Evolutionary conservation across 768 basidiomycete genomes (phyloP).

Genomic region (Infundibulicybe gibba): DNA sequence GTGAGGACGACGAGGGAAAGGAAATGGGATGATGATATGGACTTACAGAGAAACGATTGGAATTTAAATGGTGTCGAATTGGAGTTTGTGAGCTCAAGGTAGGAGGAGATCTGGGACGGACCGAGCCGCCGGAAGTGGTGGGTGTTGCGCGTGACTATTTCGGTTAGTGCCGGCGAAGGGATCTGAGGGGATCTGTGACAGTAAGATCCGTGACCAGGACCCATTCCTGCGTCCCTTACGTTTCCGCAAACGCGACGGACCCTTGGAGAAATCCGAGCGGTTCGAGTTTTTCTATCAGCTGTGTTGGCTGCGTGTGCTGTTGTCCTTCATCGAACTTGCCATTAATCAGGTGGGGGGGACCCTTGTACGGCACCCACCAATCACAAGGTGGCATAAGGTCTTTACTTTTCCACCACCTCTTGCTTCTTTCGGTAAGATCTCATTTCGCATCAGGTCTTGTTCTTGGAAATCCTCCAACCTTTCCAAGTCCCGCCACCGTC

Average conservation of each 20-base stretch:
- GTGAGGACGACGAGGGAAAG: conserved; percentile 9
- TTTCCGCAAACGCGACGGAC: too few relatives aligned
- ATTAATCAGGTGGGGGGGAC: too few relatives aligned
- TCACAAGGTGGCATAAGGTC: too few relatives aligned
- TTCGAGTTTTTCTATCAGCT: too few relatives aligned
- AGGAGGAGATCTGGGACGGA: conserved; percentile 16
- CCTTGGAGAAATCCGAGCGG: too few relatives aligned
- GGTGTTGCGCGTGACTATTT: conserved; percentile 8
- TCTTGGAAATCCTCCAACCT: not conserved
- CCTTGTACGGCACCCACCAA: too few relatives aligned
- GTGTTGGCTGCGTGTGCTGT: too few relatives aligned
- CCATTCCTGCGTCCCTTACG: not conserved
- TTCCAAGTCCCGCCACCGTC: too few relatives aligned
- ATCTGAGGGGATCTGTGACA: too few relatives aligned
- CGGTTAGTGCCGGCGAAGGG: not conserved
- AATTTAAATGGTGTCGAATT: conserved; percentile 13
- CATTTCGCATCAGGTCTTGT: not conserved
- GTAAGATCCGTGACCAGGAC: not conserved
- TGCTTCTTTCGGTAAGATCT: too few relatives aligned
- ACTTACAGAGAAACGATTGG: conserved; percentile 10
- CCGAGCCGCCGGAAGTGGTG: conserved; percentile 7
- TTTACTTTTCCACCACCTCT: too few relatives aligned
- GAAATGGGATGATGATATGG: conserved; percentile 12
- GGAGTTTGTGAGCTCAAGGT: conserved; percentile 6
- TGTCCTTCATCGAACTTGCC: too few relatives aligned